Conservation (phyloP, 1,284 basidiomycete species). For the Boletus mariae region DNA sequence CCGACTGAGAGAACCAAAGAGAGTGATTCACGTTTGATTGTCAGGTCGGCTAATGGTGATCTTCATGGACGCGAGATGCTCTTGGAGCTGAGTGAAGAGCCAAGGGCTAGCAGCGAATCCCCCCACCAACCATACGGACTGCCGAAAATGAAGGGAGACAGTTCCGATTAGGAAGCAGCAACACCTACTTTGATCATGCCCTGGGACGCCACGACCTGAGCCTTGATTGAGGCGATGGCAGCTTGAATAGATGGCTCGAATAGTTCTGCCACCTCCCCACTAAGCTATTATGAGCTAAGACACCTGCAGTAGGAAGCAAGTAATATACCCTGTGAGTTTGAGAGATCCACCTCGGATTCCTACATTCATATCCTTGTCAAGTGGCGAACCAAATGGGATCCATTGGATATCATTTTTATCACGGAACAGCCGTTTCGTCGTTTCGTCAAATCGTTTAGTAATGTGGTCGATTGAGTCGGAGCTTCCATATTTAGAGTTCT, state of each 20-base stretch:
- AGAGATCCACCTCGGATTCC: conserved; percentile 70
- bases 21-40: conserved; percentile 57
- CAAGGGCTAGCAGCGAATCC: conserved; percentile 78
- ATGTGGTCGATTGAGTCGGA: conserved; percentile 66
- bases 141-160: conserved; percentile 9
- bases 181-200: conserved; percentile 57
- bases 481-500: conserved; percentile 64
- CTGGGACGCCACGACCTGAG: conserved; percentile 62
- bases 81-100: conserved; percentile 71
- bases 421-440: conserved; percentile 72
- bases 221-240: conserved; percentile 62
- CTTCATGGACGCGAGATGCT: conserved; percentile 50
- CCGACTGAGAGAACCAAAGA: conserved; percentile 10
- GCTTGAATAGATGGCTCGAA: conserved; percentile 76
- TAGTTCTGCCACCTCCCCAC: conserved; percentile 60
- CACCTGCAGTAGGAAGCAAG: conserved; percentile 3
- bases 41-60: conserved; percentile 70
- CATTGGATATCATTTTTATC: conserved; percentile 64
- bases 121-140: conserved; percentile 76
- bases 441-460: conserved; percentile 74
- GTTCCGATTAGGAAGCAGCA: neutral
- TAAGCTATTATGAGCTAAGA: conserved; percentile 21
- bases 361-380: conserved; percentile 65
- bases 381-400: conserved; percentile 70
- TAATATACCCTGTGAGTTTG: conserved; percentile 60